A percentile compares a stretch with the other conserved stretches of the same genome.
phyloP scores from a whole-genome alignment of 108 stramenopile species.

The Epithemia pelagica region DNA sequence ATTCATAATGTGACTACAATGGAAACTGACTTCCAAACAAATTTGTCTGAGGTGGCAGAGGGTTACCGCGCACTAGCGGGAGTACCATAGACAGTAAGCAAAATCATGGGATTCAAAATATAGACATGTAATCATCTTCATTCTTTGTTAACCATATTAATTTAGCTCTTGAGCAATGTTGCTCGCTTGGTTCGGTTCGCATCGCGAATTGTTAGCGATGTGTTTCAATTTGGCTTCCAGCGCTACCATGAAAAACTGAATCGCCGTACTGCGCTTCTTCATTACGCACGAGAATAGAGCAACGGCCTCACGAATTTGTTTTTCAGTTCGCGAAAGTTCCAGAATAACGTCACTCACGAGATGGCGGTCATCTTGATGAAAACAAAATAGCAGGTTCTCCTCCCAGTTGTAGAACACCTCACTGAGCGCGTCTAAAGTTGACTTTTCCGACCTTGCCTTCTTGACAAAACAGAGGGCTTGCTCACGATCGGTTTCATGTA shows the following conservation, averaged over 20 bases:
- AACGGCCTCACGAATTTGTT: not conserved
- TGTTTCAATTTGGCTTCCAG: not conserved
- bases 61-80: constrained; percentile 60
- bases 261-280: not conserved
- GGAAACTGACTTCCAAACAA: constrained; percentile 96
- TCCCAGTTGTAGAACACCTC: not conserved
- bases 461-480: not conserved
- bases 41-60: constrained; percentile 75
- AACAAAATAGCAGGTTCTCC: not conserved
- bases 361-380: not conserved
- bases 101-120: too few species aligned
- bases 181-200: too few species aligned
- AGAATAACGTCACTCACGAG: not conserved
- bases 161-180: too few species aligned
- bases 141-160: too few species aligned
- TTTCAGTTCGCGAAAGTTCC: not conserved
- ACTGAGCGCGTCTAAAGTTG: not conserved
- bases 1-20: constrained; percentile 94
- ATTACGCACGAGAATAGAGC: not conserved
- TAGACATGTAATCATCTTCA: too few species aligned
- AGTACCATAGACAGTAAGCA: not conserved
- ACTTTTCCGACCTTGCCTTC: not conserved
- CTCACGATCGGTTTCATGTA: not conserved
- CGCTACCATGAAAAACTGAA: not conserved
- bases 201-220: too few species aligned